phyloP scores from a whole-genome alignment of 495 filamentous ascomycete genomes.

The Penicillium odoratum region DNA sequence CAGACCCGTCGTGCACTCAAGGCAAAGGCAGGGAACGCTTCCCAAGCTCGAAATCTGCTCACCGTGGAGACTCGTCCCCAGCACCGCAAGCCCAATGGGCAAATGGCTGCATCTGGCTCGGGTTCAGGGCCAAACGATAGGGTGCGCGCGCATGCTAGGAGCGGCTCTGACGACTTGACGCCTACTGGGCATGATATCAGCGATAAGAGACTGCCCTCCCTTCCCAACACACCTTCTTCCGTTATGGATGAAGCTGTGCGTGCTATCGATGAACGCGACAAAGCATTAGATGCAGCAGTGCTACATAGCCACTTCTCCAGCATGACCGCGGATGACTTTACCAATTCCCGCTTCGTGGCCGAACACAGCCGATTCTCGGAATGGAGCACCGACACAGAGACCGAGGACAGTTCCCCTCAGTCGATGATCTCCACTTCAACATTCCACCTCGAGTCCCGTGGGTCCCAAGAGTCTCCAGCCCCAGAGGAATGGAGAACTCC shows the following conservation, averaged over 20 bases:
- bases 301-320: conserved; percentile 46
- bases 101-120: conserved; percentile 9
- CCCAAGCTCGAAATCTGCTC: conserved; percentile 24
- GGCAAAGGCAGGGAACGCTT: conserved; percentile 17
- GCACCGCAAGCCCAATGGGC: conserved; percentile 4
- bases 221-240: conserved; percentile 49
- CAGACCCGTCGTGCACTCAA: conserved; percentile 40
- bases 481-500: conserved; percentile 29
- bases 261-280: conserved; percentile 40
- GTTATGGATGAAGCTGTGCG: conserved; percentile 50
- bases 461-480: conserved; percentile 18
- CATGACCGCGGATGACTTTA: conserved; percentile 40
- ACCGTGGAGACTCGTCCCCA: conserved; percentile 31
- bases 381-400: conserved; percentile 47
- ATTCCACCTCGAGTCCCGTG: conserved; percentile 27
- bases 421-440: conserved; percentile 41
- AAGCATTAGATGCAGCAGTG: conserved; percentile 34
- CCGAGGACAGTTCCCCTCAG: conserved; percentile 34
- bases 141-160: conserved; percentile 10
- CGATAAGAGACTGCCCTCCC: conserved; percentile 46
- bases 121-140: conserved; percentile 9
- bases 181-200: conserved; percentile 31
- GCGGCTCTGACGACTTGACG: conserved; percentile 22
- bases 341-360: conserved; percentile 20
- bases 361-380: conserved; percentile 49